Percentiles rank a stretch among this genome's conserved stretches.
Conservation (phyloP, 257 asterid genomes). For the Plantago major region DNA sequence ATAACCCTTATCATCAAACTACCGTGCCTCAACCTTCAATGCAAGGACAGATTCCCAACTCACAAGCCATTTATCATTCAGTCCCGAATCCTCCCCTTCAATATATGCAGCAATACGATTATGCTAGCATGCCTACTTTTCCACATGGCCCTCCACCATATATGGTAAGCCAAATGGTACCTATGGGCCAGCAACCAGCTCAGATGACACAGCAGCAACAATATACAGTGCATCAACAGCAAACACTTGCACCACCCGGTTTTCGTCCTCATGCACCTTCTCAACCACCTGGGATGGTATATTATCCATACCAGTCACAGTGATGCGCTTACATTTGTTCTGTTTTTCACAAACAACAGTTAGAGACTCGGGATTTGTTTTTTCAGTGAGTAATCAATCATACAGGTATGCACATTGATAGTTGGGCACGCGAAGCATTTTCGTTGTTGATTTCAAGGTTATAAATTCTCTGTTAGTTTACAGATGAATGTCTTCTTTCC, state of each 20-base stretch:
- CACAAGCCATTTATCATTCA: conserved; percentile 53
- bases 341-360: neutral
- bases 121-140: conserved; percentile 37
- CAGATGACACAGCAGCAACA: conserved; percentile 48
- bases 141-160: conserved; percentile 50
- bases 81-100: conserved; percentile 50
- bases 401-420: neutral
- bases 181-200: conserved; percentile 41
- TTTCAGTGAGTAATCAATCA: conserved; percentile 19
- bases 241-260: conserved; percentile 35
- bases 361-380: conserved; percentile 16
- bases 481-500: conserved; percentile 11
- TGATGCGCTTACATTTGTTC: conserved; percentile 22
- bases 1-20: conserved; percentile 45
- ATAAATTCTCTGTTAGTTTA: neutral
- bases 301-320: conserved; percentile 57
- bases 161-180: conserved; percentile 53
- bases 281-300: conserved; percentile 65
- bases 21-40: conserved; percentile 23
- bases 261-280: conserved; percentile 48
- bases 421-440: conserved; percentile 22
- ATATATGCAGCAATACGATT: conserved; percentile 65
- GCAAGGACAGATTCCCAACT: conserved; percentile 30
- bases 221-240: conserved; percentile 35
- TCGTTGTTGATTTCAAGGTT: conserved; percentile 2